A percentile compares a stretch with the other conserved stretches of the same genome.
phyloP scores from a whole-genome alignment of 1,139 yeast genomes.

The Yarrowia galli region DNA sequence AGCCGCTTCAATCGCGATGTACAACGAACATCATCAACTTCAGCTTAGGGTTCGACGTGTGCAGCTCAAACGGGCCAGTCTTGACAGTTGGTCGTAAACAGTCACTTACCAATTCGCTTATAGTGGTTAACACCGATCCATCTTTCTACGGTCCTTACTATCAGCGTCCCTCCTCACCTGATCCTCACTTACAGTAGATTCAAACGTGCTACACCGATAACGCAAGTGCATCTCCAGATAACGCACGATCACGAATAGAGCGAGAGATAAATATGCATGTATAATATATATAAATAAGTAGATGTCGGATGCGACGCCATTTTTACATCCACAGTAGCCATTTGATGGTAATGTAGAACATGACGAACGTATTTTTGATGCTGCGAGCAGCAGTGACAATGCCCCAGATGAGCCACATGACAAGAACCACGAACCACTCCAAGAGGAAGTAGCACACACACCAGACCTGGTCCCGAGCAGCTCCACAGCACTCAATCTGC shows the following conservation, averaged over 20 bases:
- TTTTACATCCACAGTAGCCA: conserved; percentile 54
- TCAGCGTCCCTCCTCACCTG: not conserved
- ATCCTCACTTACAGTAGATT: too few relatives aligned
- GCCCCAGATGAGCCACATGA: conserved; percentile 75
- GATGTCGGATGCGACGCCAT: conserved; percentile 7
- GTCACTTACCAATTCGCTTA: not conserved
- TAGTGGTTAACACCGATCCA: not conserved
- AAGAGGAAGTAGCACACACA: conserved; percentile 50
- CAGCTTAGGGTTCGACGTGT: not conserved
- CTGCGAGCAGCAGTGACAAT: conserved; percentile 64
- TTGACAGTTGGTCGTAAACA: too few relatives aligned
- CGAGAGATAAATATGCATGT: conserved; percentile 12
- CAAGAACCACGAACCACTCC: conserved; percentile 64
- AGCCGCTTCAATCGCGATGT: not conserved
- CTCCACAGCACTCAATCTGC: conserved; percentile 51
- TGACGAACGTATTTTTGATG: conserved; percentile 50
- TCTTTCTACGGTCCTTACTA: too few relatives aligned
- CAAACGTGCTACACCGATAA: not conserved
- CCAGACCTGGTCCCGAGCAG: conserved; percentile 44
- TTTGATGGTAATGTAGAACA: conserved; percentile 55
- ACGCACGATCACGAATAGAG: not conserved
- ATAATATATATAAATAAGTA: conserved; percentile 21
- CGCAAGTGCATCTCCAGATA: not conserved
- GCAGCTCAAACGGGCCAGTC: not conserved
- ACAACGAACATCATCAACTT: not conserved